A percentile compares a stretch with the other conserved stretches of the same genome.
These are phyloP conservation scores for Aspergillus chevalieri DNA, from an alignment of 2,329 filamentous ascomycete species.

Conservation along the genomic window DNA sequence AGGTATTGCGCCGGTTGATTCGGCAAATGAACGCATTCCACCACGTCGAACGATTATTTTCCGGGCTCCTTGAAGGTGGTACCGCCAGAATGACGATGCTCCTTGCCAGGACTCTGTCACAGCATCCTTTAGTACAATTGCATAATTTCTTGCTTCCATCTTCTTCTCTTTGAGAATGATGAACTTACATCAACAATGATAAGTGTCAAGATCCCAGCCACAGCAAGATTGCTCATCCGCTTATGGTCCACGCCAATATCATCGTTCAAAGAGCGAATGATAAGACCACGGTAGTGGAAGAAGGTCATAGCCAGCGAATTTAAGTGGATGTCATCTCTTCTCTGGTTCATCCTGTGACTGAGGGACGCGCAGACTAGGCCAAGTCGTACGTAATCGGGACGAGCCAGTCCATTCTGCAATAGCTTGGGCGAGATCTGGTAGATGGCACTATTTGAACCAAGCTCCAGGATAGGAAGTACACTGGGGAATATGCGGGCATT, in stretches of 20 bases:
- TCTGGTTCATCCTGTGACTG: conserved; percentile 29
- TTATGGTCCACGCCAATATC: conserved; percentile 16
- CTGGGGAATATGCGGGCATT: conserved; percentile 27
- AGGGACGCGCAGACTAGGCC: conserved; percentile 28
- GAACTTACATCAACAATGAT: conserved; percentile 28
- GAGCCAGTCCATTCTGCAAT: conserved; percentile 9
- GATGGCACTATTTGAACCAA: conserved; percentile 21
- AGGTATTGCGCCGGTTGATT: too few species aligned
- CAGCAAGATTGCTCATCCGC: conserved; percentile 17
- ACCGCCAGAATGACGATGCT: conserved; percentile 27
- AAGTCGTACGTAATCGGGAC: conserved; percentile 24
- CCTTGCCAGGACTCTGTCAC: conserved; percentile 24
- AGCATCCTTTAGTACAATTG: neutral
- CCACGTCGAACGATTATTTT: conserved; percentile 29
- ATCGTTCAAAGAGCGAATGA: conserved; percentile 26
- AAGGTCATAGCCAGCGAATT: conserved; percentile 20
- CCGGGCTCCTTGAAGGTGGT: conserved; percentile 29
- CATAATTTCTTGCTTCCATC: neutral
- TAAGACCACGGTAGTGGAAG: conserved; percentile 24
- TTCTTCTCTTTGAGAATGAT: too few species aligned
- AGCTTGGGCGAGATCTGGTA: conserved; percentile 18
- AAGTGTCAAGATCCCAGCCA: conserved; percentile 29
- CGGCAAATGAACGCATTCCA: conserved; percentile 21
- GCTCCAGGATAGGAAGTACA: conserved; percentile 13
- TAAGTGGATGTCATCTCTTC: conserved; percentile 7